These are phyloP conservation scores for Globisporangium cederbergense DNA, from an alignment of 352 stramenopile genomes.

Conservation along the genomic window DNA sequence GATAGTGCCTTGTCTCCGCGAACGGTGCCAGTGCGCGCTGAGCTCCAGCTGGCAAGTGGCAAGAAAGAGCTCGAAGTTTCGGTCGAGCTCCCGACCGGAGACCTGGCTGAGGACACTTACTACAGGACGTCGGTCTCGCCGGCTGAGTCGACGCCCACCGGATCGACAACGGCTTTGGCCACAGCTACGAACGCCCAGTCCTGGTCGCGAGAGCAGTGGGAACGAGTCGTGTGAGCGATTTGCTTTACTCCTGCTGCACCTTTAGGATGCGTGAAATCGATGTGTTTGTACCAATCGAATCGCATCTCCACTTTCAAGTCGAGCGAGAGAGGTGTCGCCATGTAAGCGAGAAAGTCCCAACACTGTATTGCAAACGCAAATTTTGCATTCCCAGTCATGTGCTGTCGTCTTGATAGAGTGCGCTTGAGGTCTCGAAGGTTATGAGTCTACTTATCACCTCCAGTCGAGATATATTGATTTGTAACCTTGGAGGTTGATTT, in stretches of 20 bases:
- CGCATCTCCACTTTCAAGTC: not conserved
- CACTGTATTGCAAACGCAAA: no score
- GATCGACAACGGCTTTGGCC: constrained; percentile 29
- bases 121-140: constrained; percentile 27
- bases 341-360: no score
- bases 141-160: constrained; percentile 20
- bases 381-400: no score
- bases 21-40: not conserved
- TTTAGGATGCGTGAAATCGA: not conserved
- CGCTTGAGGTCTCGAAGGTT: no score
- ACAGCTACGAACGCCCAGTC: constrained; percentile 29
- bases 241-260: not conserved
- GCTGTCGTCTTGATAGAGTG: no score
- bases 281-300: not conserved
- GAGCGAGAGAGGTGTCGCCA: no score
- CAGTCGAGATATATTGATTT: no score
- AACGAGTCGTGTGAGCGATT: constrained; percentile 1
- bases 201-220: constrained; percentile 12
- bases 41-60: not conserved
- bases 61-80: not conserved
- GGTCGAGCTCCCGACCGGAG: not conserved
- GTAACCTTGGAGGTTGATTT: no score
- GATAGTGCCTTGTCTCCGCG: not conserved
- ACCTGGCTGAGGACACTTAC: not conserved
- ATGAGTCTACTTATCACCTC: no score